Evolutionary conservation across 805 yeast genomes (phyloP).

Genomic region (Sugiyamaella floridensis): DNA sequence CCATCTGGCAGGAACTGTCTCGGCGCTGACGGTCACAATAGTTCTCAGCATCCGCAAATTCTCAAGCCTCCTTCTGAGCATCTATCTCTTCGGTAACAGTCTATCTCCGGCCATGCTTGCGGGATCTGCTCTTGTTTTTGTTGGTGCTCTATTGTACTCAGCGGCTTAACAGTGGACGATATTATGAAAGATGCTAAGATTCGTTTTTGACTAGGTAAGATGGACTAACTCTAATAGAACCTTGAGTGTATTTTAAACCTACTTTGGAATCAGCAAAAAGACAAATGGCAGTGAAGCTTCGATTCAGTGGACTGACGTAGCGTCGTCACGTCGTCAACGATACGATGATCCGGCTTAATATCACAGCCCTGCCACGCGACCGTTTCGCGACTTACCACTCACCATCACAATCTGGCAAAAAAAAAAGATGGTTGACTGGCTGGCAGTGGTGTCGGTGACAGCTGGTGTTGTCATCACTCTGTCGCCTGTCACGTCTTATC

Average conservation of each 20-base stretch:
- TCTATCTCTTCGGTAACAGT: constrained; percentile 43
- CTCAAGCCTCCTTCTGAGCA: constrained; percentile 50
- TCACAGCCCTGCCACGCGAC: background rate
- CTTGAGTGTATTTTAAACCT: too few relatives aligned
- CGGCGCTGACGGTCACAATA: constrained; percentile 59
- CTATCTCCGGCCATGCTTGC: constrained; percentile 35
- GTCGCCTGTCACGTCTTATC: constrained; percentile 83
- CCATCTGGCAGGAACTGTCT: constrained; percentile 46
- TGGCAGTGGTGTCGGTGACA: constrained; percentile 1
- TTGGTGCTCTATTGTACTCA: constrained; percentile 47
- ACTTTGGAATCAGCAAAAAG: too few relatives aligned
- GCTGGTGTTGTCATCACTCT: constrained; percentile 58
- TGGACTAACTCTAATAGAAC: too few relatives aligned
- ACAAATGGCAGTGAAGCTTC: too few relatives aligned
- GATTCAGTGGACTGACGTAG: too few relatives aligned
- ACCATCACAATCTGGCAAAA: too few relatives aligned
- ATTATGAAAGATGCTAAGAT: background rate
- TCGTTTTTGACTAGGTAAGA: too few relatives aligned
- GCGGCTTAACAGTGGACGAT: background rate
- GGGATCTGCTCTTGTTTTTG: constrained; percentile 48
- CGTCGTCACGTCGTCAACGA: too few relatives aligned
- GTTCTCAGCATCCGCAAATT: constrained; percentile 57
- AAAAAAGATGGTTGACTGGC: background rate
- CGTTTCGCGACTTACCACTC: too few relatives aligned
- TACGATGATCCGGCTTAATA: background rate